Base-by-base conservation (phyloP, 2,329 filamentous ascomycete genomes). In the Diaporthe destruens region DNA sequence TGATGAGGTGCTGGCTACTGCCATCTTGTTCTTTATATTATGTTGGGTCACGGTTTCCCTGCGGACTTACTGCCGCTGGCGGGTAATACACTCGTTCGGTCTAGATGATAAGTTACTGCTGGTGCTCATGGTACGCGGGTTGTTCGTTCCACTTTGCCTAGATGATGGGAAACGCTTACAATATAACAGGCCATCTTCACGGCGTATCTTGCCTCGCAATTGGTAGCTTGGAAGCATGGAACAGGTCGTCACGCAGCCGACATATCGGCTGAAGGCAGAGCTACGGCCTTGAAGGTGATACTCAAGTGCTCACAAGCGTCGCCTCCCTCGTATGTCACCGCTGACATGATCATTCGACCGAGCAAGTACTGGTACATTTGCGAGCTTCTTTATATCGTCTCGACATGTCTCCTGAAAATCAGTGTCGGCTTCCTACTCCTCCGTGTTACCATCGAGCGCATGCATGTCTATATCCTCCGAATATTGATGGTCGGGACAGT, bases 31-130 rank as follows among this genome's bases (percentile, higher is more conserved):
- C 49, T 66, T 73, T 25, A 57, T 49, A n/a, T 42, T 73, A 44
- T 71, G 68, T 53, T 73, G 71, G 71, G 39, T 65, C 34, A 51
- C 68, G 2, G 71, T 73, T n/a, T 42, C 57, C 14, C 71, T 73
- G 3, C 71, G 71, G 23, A 29, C 53, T 20, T 73, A 73, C 47
- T 73, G 71, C 34, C 68, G 71, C 20, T 25, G 29, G 44, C 59
- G 20, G 20, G 59, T 65, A 1, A 65, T 65, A 11, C 59, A 65
- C 25, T 65, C 59, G 6, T 6, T 65, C 12, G 59, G 59, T 7
- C 23, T 65, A 16, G 59, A 65, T 36, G 59, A 65, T 12, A n/a
- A 36, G 44, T 20, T 65, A 0, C 20, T 65, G 29, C 11, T 65
- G 3, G 2, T 49, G 59, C 59, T 65, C 20, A 6, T 65, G 44